Evolutionary conservation across 2,329 filamentous ascomycete species (phyloP), one percentile per base, ranked within the genome.

Genomic region (Botrytis elliptica): DNA sequence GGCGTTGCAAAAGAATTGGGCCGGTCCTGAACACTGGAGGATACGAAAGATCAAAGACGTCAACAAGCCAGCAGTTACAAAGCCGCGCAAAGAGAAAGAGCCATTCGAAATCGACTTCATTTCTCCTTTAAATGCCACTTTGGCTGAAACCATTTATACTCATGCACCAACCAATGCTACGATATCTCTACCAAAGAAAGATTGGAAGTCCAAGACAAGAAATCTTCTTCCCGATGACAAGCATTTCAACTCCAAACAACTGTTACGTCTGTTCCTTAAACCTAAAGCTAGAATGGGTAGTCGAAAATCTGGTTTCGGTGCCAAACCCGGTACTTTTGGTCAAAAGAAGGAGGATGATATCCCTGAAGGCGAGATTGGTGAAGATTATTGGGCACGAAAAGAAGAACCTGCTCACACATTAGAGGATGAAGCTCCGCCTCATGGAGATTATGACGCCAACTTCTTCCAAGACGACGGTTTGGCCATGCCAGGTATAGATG

Each of bases 151-250:
- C 29, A 89, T 98, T 49, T 95, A 95, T 82, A 96, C 92, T 0
- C 90, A 91, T 74, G 94, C 95, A 10, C 87, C 91, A 29, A 93
- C 91, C 70, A 97, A 94, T 81, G 88, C 92, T 6, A 88, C 90
- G 57, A 97, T 98, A 77, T 93, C 90, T 65, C 82, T 99, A 77
- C 92, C 95, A 29, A 98, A 97, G 85, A 93, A 95, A 77, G 94
- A 98, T 82, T 97, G 95, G 94, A 96, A 93, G 82, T 96, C 93
- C 57, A 97, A 97, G 83, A 94, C 92, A 1, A 89, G 94, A 67
- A 97, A 99, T 81, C 87, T 99, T 4, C 89, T 99, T 7, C 95
- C 97, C 3, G 96, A 99, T 80, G 96, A 99, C 84, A 98, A 98
- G 83, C 95, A 98, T 82, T 98, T 99, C 85, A 97, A 95, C 84